Base-by-base conservation (phyloP, 495 filamentous ascomycete species). In the Amorphotheca resinae region DNA sequence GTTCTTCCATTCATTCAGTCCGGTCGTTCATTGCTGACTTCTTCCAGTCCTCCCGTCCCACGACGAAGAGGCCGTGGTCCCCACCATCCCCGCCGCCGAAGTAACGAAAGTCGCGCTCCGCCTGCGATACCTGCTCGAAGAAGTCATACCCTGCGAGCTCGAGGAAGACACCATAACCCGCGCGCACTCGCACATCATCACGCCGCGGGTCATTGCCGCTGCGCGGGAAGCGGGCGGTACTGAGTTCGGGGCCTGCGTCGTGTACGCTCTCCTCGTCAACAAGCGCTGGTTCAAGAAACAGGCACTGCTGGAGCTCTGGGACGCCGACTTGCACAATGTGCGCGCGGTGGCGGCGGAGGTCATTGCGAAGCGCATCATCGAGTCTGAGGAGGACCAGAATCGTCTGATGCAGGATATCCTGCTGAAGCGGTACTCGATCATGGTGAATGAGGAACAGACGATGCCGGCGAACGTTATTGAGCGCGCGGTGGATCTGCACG, bases 271-370 rank as follows among this genome's bases (percentile, higher is more conserved):
- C 45, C 73, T 98, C 1, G 73, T 96, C 17, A 93, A 84, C 58
- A 76, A 89, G 54, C 74, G 79, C 44, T 98, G 91, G 91, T 98
- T 95, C 63, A 79, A 79, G 52, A 74, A 71, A 14, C 87, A 96
- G 61, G 77, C 85, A 9, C 44, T 69, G 15, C 58, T 80, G 16
- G 91, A 96, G 66, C 74, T 95, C 6, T 96, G 87, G 80, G 87
- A 98, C 59, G 77, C 88, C 2, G 82, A 85, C 38, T 66, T 98
- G 30, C 87, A 93, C 56, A 59, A 79, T 38, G 66, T 82, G 17
- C 73, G 89, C 15, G 87, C 85, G 6, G 62, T 73, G 14, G 88
- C 93, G n/a, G 91, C 84, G 58, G 91, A 96, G 61, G 76, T 95
- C 31, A 82, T 98, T 41, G 87, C 93, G n/a, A 98, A 95, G 68